Percentiles rank a stretch among this genome's conserved stretches.
Evolutionary conservation across 768 basidiomycete species (phyloP).

Genomic region (Suillus americanus): DNA sequence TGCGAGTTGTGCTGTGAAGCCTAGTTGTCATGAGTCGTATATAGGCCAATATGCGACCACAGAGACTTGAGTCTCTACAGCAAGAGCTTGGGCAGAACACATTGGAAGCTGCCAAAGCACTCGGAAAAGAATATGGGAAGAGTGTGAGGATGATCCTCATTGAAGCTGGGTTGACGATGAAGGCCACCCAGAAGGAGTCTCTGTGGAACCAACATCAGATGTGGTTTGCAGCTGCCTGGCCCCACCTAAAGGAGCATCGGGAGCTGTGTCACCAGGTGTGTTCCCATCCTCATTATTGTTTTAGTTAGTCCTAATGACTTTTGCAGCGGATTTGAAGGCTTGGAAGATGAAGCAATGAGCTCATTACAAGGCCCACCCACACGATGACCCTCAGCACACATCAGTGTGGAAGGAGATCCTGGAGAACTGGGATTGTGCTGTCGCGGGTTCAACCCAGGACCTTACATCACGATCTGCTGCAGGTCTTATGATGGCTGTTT

Average conservation of each 20-base stretch:
- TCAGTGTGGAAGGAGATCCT: not conserved
- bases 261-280: not conserved
- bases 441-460: not conserved
- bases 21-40: too few species aligned
- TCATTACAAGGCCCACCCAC: not conserved
- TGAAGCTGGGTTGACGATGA: not conserved
- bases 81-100: not conserved
- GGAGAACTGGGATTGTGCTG: not conserved
- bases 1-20: too few species aligned
- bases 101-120: not conserved
- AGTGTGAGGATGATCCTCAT: constrained; percentile 1
- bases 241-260: not conserved
- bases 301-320: not conserved
- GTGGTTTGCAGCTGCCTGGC: not conserved
- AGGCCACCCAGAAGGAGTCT: constrained; percentile 1
- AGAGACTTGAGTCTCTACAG: too few species aligned
- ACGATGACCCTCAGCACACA: not conserved
- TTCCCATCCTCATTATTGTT: not conserved
- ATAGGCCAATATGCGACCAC: too few species aligned
- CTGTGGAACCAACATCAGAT: not conserved
- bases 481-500: not conserved
- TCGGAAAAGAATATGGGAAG: not conserved
- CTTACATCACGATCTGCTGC: not conserved
- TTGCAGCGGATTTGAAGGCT: not conserved
- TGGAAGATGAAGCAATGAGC: not conserved